Conservation (phyloP, 2,329 filamentous ascomycete species). For the Daldinia sp. region DNA sequence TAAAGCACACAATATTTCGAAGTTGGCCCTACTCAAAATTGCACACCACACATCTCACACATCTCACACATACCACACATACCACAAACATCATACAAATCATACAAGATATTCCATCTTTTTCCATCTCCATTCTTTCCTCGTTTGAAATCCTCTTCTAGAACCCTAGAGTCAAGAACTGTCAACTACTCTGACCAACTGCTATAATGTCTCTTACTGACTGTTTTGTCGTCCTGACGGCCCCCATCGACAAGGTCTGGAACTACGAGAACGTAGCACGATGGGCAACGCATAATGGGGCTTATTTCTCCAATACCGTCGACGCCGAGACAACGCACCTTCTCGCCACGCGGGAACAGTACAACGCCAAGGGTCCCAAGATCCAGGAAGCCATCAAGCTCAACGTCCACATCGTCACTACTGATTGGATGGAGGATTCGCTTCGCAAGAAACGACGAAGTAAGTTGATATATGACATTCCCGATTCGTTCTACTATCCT, state of each 20-base stretch:
- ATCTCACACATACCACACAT: too few species aligned
- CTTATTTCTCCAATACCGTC: slow-evolving; percentile 61
- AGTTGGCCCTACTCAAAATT: background rate
- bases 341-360: slow-evolving; percentile 70
- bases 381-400: slow-evolving; percentile 52
- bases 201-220: background rate
- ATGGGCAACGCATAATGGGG: slow-evolving; percentile 73
- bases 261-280: slow-evolving; percentile 64
- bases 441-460: slow-evolving; percentile 41
- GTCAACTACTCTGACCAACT: too few species aligned
- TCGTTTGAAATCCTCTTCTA: too few species aligned
- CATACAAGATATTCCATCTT: background rate
- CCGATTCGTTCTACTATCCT: background rate
- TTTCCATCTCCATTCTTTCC: background rate
- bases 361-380: slow-evolving; percentile 55
- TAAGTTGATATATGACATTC: slow-evolving; percentile 11
- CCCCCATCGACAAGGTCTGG: slow-evolving; percentile 60
- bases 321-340: slow-evolving; percentile 73
- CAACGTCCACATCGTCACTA: slow-evolving; percentile 55
- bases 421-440: slow-evolving; percentile 64
- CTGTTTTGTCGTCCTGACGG: slow-evolving; percentile 60
- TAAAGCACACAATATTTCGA: background rate
- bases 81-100: too few species aligned
- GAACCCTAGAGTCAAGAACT: too few species aligned
- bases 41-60: background rate